Evolutionary conservation across 164 flowering plant genomes (phyloP).

Genomic region (Liquidambar formosana): DNA sequence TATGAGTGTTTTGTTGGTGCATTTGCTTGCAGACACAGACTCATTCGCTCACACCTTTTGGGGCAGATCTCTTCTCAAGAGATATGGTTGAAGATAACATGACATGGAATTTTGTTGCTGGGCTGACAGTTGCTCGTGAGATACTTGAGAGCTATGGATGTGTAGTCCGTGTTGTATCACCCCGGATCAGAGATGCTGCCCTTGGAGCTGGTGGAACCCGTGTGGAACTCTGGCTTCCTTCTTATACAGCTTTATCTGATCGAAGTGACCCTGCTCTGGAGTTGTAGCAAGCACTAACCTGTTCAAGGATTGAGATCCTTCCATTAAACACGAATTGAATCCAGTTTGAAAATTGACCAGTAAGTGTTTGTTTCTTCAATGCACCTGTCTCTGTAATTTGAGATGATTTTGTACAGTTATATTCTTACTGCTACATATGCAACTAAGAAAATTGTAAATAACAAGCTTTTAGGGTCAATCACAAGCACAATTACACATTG

Average conservation of each 20-base stretch:
- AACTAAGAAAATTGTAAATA: background rate
- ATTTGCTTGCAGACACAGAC: conserved; percentile 75
- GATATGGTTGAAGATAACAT: conserved; percentile 82
- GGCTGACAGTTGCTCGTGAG: conserved; percentile 87
- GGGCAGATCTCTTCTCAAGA: conserved; percentile 68
- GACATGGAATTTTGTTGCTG: conserved; percentile 98
- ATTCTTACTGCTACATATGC: background rate
- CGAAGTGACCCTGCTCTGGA: conserved; percentile 14
- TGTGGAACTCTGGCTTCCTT: conserved; percentile 86
- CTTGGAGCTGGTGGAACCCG: conserved; percentile 88
- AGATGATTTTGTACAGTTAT: conserved; percentile 2
- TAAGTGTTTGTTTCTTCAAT: background rate
- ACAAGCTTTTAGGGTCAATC: background rate
- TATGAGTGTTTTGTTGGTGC: too few relatives aligned
- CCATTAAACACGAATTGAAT: background rate
- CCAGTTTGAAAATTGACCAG: background rate
- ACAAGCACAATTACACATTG: background rate
- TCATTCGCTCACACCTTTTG: conserved; percentile 92
- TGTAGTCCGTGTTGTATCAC: conserved; percentile 82
- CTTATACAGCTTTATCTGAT: conserved; percentile 36
- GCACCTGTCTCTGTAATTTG: background rate
- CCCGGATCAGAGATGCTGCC: conserved; percentile 55
- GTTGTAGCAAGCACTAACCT: background rate
- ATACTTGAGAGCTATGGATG: conserved; percentile 91
- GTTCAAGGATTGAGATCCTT: background rate